Evolutionary conservation across 2,329 filamentous ascomycete species (phyloP).

Genomic region (Trichoderma polysporum): DNA sequence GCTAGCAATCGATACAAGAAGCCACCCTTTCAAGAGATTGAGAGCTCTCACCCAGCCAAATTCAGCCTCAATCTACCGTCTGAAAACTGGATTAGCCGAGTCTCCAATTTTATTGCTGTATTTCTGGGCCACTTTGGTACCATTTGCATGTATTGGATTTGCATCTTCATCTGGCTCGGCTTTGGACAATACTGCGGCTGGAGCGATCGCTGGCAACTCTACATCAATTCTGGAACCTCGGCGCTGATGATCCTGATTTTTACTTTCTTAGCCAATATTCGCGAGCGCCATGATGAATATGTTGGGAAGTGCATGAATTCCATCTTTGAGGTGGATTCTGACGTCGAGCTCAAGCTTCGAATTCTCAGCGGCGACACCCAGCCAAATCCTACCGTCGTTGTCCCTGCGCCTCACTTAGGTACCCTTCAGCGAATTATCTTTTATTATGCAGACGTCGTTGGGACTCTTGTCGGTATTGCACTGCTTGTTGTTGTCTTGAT

Average conservation of each 20-base stretch:
- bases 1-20: conserved; percentile 23
- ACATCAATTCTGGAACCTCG: conserved; percentile 46
- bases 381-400: conserved; percentile 35
- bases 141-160: conserved; percentile 36
- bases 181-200: conserved; percentile 33
- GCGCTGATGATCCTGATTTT: conserved; percentile 40
- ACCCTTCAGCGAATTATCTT: conserved; percentile 40
- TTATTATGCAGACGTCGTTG: conserved; percentile 44
- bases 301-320: conserved; percentile 33
- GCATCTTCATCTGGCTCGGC: conserved; percentile 37
- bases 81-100: conserved; percentile 34
- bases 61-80: conserved; percentile 19
- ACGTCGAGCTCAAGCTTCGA: conserved; percentile 36
- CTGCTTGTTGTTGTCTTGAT: conserved; percentile 39
- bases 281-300: conserved; percentile 37
- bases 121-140: conserved; percentile 34
- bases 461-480: conserved; percentile 40
- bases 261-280: conserved; percentile 42
- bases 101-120: conserved; percentile 28
- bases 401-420: conserved; percentile 34
- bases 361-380: conserved; percentile 34
- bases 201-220: conserved; percentile 40
- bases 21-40: conserved; percentile 24
- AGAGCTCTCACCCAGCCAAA: conserved; percentile 28
- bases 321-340: conserved; percentile 37